These are phyloP conservation scores for Populus hybrid DNA, from an alignment of 441 rosid genomes.

Conservation along the genomic window DNA sequence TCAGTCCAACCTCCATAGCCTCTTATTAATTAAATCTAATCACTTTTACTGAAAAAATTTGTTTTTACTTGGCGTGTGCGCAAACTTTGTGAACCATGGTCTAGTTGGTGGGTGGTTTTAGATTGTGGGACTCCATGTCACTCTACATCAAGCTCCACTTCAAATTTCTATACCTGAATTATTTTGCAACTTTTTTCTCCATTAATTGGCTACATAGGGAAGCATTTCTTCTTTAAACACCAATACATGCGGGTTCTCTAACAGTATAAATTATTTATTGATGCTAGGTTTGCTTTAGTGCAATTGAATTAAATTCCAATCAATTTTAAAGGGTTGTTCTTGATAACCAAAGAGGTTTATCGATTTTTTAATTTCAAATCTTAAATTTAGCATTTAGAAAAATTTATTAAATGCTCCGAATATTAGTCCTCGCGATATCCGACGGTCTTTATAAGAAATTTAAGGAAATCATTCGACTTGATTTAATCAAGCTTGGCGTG, in stretches of 20 bases:
- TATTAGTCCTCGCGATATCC: no score
- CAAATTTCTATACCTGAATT: background rate
- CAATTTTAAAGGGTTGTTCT: background rate
- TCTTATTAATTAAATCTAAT: background rate
- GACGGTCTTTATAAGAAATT: no score
- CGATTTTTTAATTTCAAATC: background rate
- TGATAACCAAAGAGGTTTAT: background rate
- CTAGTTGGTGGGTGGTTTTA: background rate
- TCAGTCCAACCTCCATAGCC: background rate
- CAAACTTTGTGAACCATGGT: background rate
- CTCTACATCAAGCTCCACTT: background rate
- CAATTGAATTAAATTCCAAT: background rate
- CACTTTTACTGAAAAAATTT: background rate
- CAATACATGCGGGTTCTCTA: background rate
- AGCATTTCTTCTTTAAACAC: background rate
- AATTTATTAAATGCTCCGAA: no score
- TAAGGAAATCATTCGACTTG: no score
- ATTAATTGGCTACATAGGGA: background rate
- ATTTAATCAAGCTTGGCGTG: background rate
- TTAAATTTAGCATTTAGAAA: no score
- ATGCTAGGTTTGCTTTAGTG: background rate
- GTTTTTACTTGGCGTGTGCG: background rate
- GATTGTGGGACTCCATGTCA: no score
- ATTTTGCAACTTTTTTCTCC: background rate
- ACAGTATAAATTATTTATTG: background rate